Percentiles rank a stretch among this genome's conserved stretches.
Evolutionary conservation across 1,284 basidiomycete species (phyloP).

Genomic region (Cryptococcus sp.): DNA sequence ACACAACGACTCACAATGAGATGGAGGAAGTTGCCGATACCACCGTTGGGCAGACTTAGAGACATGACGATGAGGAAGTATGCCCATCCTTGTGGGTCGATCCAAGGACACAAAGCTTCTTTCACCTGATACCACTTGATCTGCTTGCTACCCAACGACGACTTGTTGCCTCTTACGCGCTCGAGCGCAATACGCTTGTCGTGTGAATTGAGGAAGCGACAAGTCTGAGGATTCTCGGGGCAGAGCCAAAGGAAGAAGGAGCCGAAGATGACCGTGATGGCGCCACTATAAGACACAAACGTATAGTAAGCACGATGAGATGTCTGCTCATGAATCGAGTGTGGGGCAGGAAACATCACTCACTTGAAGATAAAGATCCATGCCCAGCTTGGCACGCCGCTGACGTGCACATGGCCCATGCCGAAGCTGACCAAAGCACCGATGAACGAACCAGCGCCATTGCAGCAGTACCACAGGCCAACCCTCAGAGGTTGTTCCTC

Average conservation of each 20-base stretch:
- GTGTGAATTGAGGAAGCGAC: constrained; percentile 25
- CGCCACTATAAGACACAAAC: constrained; percentile 17
- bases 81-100: constrained; percentile 35
- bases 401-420: constrained; percentile 36
- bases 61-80: constrained; percentile 25
- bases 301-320: not conserved
- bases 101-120: constrained; percentile 39
- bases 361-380: constrained; percentile 45
- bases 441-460: constrained; percentile 37
- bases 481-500: constrained; percentile 47
- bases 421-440: constrained; percentile 43
- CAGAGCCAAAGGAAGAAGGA: constrained; percentile 33
- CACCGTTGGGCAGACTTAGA: constrained; percentile 37
- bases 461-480: constrained; percentile 43
- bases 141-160: constrained; percentile 30
- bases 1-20: constrained; percentile 20
- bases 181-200: constrained; percentile 39
- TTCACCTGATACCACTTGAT: constrained; percentile 44
- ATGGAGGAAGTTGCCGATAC: constrained; percentile 25
- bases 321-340: not conserved
- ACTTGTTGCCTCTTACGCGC: constrained; percentile 42
- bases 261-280: constrained; percentile 38
- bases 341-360: not conserved
- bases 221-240: constrained; percentile 37
- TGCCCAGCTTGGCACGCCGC: constrained; percentile 29